Conservation (phyloP, 2,329 filamentous ascomycete species). For the Colletotrichum scovillei region DNA sequence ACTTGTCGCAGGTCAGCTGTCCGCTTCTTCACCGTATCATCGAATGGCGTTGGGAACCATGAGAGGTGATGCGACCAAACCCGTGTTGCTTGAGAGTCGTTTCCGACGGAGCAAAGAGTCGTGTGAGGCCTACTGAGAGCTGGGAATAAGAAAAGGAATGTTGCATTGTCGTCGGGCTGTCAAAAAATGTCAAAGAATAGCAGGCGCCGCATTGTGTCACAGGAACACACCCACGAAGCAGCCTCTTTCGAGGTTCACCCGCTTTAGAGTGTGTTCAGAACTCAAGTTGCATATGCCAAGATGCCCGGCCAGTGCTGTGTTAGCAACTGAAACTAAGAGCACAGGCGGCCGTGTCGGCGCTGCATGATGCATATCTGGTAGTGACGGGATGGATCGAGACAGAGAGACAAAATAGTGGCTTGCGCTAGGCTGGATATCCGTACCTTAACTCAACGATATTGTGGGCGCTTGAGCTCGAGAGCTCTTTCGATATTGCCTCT, state of each 20-base stretch:
- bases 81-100: background rate
- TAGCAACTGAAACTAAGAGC: background rate
- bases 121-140: background rate
- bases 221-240: background rate
- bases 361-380: background rate
- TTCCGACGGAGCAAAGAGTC: background rate
- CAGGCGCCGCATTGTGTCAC: background rate
- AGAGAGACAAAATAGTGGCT: slow-evolving; percentile 16
- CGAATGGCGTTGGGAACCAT: background rate
- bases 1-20: slow-evolving; percentile 16
- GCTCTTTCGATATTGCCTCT: background rate
- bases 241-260: background rate
- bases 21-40: slow-evolving; percentile 9
- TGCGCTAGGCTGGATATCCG: background rate
- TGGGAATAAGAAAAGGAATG: background rate
- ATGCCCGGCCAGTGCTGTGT: background rate
- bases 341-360: background rate
- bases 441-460: background rate
- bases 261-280: slow-evolving; percentile 2
- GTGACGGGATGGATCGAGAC: background rate
- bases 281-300: background rate
- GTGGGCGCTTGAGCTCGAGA: background rate
- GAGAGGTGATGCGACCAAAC: background rate
- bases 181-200: background rate
- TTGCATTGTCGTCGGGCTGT: background rate